These are phyloP conservation scores for Paramecium sonneborni DNA, from an alignment of 73 alveolate species.

Conservation along the genomic window DNA sequence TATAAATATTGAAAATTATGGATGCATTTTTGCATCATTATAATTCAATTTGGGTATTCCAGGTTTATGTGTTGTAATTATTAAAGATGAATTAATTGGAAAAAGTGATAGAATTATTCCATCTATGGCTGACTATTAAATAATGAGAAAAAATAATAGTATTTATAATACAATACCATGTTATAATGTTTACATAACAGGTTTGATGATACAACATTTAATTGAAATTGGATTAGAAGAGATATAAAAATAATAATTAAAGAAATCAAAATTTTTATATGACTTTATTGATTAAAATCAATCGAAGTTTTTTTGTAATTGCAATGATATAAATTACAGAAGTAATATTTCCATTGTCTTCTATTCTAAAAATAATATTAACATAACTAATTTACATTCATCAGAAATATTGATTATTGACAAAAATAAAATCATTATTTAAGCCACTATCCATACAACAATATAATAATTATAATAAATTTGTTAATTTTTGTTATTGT, in stretches of 20 bases:
- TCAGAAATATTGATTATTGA: not conserved
- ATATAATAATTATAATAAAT: not conserved
- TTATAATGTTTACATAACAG: constrained; percentile 68
- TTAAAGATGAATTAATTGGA: constrained; percentile 64
- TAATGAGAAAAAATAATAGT: constrained; percentile 54
- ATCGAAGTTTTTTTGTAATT: constrained; percentile 54
- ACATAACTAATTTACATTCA: not conserved
- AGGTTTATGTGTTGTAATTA: constrained; percentile 62
- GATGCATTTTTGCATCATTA: constrained; percentile 63
- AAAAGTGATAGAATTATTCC: constrained; percentile 49
- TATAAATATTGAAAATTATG: constrained; percentile 43
- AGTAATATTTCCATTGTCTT: not conserved
- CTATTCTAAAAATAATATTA: not conserved
- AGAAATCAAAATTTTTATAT: constrained; percentile 64
- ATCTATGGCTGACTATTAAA: constrained; percentile 67
- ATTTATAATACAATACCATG: constrained; percentile 79
- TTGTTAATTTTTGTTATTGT: not conserved
- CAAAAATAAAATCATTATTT: not conserved
- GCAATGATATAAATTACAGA: not conserved
- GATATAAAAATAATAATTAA: constrained; percentile 62
- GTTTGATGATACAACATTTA: constrained; percentile 62
- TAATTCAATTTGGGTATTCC: constrained; percentile 66
- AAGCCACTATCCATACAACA: not conserved
- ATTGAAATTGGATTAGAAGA: constrained; percentile 64
- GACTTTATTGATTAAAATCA: constrained; percentile 64